Evolutionary conservation across 2,329 filamentous ascomycete genomes (phyloP).

Genomic region (Exophiala sp.): DNA sequence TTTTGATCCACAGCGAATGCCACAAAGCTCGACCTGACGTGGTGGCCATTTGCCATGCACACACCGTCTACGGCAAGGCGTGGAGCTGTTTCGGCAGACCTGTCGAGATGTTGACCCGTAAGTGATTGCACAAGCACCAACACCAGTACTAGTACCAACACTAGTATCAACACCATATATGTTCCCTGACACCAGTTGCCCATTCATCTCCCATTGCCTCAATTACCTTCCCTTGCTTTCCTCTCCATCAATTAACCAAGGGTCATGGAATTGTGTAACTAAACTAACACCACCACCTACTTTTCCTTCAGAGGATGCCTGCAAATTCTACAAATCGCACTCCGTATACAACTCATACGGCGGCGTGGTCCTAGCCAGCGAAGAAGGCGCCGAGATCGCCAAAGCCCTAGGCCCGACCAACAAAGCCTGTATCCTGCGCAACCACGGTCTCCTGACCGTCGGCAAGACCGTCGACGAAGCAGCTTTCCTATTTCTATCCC

Average conservation of each 20-base stretch:
- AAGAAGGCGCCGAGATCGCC: constrained; percentile 60
- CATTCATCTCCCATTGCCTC: constrained; percentile 39
- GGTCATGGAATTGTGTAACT: no score
- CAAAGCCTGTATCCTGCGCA: constrained; percentile 30
- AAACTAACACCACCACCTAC: no score
- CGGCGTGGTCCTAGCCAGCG: constrained; percentile 55
- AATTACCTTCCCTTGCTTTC: constrained; percentile 46
- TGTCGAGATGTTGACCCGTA: constrained; percentile 41
- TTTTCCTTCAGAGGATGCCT: constrained; percentile 35
- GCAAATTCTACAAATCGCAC: constrained; percentile 46
- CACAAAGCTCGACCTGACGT: constrained; percentile 61
- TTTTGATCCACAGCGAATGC: constrained; percentile 62
- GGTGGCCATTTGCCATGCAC: constrained; percentile 62
- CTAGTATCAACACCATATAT: no score
- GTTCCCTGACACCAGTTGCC: no score
- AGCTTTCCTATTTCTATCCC: constrained; percentile 60
- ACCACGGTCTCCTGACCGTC: constrained; percentile 50
- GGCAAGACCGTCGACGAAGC: constrained; percentile 68
- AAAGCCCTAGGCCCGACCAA: constrained; percentile 26
- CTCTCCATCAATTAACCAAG: no score
- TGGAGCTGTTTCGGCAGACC: constrained; percentile 60
- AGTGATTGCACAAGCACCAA: constrained; percentile 29
- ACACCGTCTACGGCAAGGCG: constrained; percentile 58
- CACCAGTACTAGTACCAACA: no score
- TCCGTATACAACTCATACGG: constrained; percentile 60